phyloP scores from a whole-genome alignment of 805 yeast species.

The Candida nanaspora region DNA sequence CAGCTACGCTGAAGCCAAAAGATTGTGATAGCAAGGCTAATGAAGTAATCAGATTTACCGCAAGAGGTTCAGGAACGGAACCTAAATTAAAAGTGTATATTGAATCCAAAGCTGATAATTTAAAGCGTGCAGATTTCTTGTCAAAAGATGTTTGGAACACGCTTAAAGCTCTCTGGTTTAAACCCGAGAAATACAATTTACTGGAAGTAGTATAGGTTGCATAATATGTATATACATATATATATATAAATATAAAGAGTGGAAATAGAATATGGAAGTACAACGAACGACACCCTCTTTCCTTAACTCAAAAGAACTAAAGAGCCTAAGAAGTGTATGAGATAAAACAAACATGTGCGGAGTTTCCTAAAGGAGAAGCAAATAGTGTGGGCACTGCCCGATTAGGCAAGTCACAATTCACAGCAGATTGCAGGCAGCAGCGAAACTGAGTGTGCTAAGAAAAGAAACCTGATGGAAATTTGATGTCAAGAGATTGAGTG shows the following conservation, averaged over 20 bases:
- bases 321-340: too few relatives aligned
- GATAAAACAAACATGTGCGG: background rate
- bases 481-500: too few relatives aligned
- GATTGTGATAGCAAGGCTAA: constrained; percentile 4
- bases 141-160: constrained; percentile 65
- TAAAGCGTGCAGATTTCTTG: constrained; percentile 36
- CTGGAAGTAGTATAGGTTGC: constrained; percentile 28
- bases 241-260: too few relatives aligned
- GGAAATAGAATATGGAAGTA: too few relatives aligned
- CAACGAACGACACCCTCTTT: too few relatives aligned
- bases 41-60: constrained; percentile 61
- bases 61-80: constrained; percentile 95
- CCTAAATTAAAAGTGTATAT: constrained; percentile 90
- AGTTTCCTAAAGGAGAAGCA: background rate
- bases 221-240: too few relatives aligned
- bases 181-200: constrained; percentile 40
- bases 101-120: constrained; percentile 57
- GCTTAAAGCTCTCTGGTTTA: constrained; percentile 58
- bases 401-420: too few relatives aligned
- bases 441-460: too few relatives aligned
- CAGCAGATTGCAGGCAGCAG: too few relatives aligned
- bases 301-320: too few relatives aligned
- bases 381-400: background rate
- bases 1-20: constrained; percentile 38
- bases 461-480: too few relatives aligned